These are phyloP conservation scores for Lachnellula hyalina DNA, from an alignment of 2,329 filamentous ascomycete genomes.

Conservation along the genomic window DNA sequence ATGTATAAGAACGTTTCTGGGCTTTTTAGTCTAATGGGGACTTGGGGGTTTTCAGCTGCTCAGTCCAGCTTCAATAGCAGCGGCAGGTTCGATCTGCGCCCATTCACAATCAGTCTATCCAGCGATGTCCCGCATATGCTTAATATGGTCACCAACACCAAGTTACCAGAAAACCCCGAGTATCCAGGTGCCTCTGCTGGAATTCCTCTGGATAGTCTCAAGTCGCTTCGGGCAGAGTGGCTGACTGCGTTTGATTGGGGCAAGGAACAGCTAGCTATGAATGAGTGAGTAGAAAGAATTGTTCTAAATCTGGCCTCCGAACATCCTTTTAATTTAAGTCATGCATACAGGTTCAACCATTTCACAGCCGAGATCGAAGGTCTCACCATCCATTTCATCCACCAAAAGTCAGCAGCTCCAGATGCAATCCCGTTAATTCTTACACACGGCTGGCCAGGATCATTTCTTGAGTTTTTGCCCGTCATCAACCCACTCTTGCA, in stretches of 20 bases:
- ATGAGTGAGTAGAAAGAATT: neutral
- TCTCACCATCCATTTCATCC: constrained; percentile 13
- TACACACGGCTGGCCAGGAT: constrained; percentile 12
- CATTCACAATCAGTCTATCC: neutral
- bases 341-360: constrained; percentile 9
- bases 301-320: neutral
- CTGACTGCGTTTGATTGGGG: neutral
- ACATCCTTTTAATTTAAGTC: neutral
- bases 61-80: neutral
- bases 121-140: neutral
- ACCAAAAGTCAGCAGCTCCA: constrained; percentile 2
- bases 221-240: neutral
- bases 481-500: constrained; percentile 8
- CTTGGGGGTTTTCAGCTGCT: neutral
- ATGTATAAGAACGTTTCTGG: neutral
- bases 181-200: neutral
- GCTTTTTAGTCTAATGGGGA: neutral
- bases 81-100: neutral
- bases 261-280: neutral
- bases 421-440: constrained; percentile 12
- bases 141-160: neutral
- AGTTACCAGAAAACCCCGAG: neutral
- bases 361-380: constrained; percentile 35
- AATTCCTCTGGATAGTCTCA: neutral
- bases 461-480: constrained; percentile 6